Conservation (phyloP, 805 yeast species). For the Kluyveromyces starmeri region DNA sequence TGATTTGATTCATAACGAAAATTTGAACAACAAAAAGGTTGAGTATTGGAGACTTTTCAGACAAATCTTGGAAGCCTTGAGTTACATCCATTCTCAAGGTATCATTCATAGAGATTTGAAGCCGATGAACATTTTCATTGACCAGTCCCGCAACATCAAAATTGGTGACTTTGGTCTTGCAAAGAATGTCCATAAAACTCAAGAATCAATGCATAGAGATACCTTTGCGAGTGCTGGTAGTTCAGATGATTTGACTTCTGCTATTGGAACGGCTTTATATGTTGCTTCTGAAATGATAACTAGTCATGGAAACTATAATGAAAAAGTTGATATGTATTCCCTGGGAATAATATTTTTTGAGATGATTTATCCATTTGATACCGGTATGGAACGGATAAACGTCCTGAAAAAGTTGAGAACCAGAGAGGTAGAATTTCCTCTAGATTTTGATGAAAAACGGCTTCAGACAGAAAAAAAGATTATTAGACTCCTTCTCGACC, state of each 20-base stretch:
- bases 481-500: constrained; percentile 59
- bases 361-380: constrained; percentile 77
- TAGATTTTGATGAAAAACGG: constrained; percentile 47
- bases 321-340: constrained; percentile 92
- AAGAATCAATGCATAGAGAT: constrained; percentile 27
- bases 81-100: constrained; percentile 87
- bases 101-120: constrained; percentile 92
- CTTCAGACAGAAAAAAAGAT: constrained; percentile 55
- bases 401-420: constrained; percentile 59
- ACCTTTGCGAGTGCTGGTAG: constrained; percentile 22
- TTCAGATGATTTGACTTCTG: constrained; percentile 75
- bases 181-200: constrained; percentile 61
- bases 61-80: constrained; percentile 81
- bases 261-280: constrained; percentile 88
- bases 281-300: constrained; percentile 82
- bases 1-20: constrained; percentile 70
- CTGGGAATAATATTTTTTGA: constrained; percentile 92
- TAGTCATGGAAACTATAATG: constrained; percentile 72
- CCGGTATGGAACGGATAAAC: constrained; percentile 88
- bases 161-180: constrained; percentile 98
- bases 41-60: constrained; percentile 88
- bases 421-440: constrained; percentile 57
- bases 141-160: constrained; percentile 77
- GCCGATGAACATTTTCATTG: constrained; percentile 93
- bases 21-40: constrained; percentile 57